Evolutionary conservation across 345 rosid genomes (phyloP).

Genomic region (sweet orange (Citrus sinensis)): DVS_A1.0 CM039162.1:25297501-25298000

Average conservation of each 20-base stretch:
- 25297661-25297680: background rate
- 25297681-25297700: constrained; percentile 2
- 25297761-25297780: too few species aligned
- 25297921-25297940: constrained; percentile 19
- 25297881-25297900: constrained; percentile 15
- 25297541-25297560: background rate
- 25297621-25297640: background rate
- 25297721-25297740: background rate
- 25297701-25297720: constrained; percentile 5
- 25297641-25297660: background rate
- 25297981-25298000: constrained; percentile 22
- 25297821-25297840: too few species aligned
- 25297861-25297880: background rate
- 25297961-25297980: constrained; percentile 11
- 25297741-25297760: background rate
- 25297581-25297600: background rate
- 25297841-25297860: background rate
- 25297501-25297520: background rate
- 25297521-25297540: background rate
- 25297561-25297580: background rate
- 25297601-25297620: background rate
- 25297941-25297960: background rate
- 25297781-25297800: background rate
- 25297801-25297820: background rate
- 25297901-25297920: constrained; percentile 16